Evolutionary conservation across 345 rosid genomes (phyloP).

Genomic region (Diplotaxis tenuifolia): DNA sequence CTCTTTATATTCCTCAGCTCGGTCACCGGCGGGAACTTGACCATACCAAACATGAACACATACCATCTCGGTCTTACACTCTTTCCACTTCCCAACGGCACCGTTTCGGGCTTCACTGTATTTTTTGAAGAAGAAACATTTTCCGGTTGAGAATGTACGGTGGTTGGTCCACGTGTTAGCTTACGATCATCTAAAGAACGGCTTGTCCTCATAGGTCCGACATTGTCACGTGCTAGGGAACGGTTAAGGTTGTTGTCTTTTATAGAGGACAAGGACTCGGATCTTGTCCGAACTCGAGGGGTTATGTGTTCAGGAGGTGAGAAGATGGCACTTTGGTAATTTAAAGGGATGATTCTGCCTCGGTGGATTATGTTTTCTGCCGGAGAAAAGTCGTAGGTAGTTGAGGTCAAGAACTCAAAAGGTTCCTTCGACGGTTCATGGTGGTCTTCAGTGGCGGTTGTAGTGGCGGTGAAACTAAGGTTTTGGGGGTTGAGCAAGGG

Average conservation of each 20-base stretch:
- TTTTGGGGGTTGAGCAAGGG: constrained; percentile 25
- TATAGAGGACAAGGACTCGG: constrained; percentile 58
- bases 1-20: constrained; percentile 62
- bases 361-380: constrained; percentile 72
- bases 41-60: constrained; percentile 58
- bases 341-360: constrained; percentile 65
- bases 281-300: constrained; percentile 40
- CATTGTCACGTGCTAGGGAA: constrained; percentile 33
- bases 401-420: constrained; percentile 53
- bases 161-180: constrained; percentile 33
- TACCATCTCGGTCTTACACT: constrained; percentile 60
- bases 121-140: background rate
- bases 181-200: constrained; percentile 59
- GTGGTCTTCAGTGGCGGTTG: constrained; percentile 34
- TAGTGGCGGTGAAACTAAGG: constrained; percentile 8
- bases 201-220: constrained; percentile 46
- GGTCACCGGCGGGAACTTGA: constrained; percentile 58
- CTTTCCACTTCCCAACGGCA: constrained; percentile 7
- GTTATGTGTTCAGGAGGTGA: constrained; percentile 3
- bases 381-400: constrained; percentile 47
- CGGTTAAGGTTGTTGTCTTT: constrained; percentile 26
- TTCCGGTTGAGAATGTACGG: constrained; percentile 17
- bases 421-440: constrained; percentile 36
- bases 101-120: constrained; percentile 8
- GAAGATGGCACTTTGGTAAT: constrained; percentile 19